Conservation (phyloP, 2,329 filamentous ascomycete species). For the Didymella glomerata region DNA sequence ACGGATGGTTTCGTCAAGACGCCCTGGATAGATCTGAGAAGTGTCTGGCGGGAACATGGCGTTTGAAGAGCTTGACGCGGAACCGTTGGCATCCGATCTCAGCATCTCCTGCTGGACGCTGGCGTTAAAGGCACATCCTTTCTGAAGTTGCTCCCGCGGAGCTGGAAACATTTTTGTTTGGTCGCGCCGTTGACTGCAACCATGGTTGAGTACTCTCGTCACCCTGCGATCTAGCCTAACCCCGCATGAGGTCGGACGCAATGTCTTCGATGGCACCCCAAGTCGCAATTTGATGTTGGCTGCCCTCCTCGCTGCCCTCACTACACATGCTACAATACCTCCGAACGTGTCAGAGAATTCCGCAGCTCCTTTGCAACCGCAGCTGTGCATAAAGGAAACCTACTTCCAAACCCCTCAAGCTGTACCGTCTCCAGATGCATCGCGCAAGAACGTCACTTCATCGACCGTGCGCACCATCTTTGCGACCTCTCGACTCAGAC, state of each 20-base stretch:
- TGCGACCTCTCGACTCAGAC: neutral
- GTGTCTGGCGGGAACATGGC: conserved; percentile 11
- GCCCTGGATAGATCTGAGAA: conserved; percentile 21
- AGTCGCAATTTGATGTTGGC: neutral
- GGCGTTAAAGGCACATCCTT: neutral
- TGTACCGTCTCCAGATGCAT: neutral
- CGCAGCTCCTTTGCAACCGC: neutral
- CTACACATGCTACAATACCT: neutral
- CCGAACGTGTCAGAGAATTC: neutral
- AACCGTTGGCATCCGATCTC: neutral
- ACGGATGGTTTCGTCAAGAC: conserved; percentile 20
- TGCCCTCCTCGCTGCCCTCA: too few relatives aligned
- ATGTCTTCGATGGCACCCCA: neutral
- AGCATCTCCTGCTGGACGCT: neutral
- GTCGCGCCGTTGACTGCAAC: neutral
- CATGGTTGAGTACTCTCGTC: neutral
- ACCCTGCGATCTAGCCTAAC: neutral
- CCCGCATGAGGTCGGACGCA: neutral
- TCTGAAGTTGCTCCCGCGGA: neutral
- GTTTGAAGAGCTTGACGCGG: neutral
- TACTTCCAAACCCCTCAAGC: neutral
- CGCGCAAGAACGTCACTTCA: neutral
- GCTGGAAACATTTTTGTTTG: neutral
- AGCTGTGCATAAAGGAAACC: neutral
- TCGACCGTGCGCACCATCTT: neutral